Percentiles rank a stretch among this genome's conserved stretches.
These are phyloP conservation scores for Fagopyrum tataricum DNA, from an alignment of 148 eudicot species.

Conservation along the genomic window DNA sequence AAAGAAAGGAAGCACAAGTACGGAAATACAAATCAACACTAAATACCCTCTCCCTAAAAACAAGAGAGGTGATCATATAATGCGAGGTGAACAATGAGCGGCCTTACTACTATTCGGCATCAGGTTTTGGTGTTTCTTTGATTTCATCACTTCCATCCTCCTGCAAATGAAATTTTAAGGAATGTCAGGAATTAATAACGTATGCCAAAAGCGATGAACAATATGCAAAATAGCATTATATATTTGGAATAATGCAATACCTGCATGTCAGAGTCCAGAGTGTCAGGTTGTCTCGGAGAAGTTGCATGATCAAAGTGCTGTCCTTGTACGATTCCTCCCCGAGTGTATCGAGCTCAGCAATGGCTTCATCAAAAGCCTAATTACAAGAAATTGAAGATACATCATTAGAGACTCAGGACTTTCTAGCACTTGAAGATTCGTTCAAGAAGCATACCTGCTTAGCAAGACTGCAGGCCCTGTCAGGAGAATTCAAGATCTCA, in stretches of 20 bases:
- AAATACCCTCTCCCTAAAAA: constrained; percentile 26
- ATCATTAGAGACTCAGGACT: not conserved
- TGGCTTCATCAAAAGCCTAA: constrained; percentile 33
- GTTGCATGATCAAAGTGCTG: constrained; percentile 47
- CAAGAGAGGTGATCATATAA: constrained; percentile 30
- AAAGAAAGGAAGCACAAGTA: not conserved
- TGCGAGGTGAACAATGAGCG: constrained; percentile 14
- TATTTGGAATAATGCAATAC: constrained; percentile 7
- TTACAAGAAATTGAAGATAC: too few relatives aligned
- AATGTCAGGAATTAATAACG: not conserved
- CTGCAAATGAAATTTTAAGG: not conserved
- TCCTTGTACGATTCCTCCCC: constrained; percentile 50
- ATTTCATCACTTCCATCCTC: constrained; percentile 10
- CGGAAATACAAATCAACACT: not conserved
- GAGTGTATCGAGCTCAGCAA: constrained; percentile 42
- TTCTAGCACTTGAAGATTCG: constrained; percentile 3
- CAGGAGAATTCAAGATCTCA: constrained; percentile 76
- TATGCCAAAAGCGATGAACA: not conserved
- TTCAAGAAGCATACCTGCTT: constrained; percentile 35
- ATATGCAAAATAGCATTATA: too few relatives aligned
- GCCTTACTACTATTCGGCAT: constrained; percentile 6
- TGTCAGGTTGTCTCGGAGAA: constrained; percentile 43
- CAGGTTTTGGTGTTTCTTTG: constrained; percentile 10
- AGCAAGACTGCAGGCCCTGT: constrained; percentile 71
- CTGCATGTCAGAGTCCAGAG: constrained; percentile 46